Evolutionary conservation across 495 filamentous ascomycete species (phyloP).

Genomic region (Lasiosphaeris hirsuta): DNA sequence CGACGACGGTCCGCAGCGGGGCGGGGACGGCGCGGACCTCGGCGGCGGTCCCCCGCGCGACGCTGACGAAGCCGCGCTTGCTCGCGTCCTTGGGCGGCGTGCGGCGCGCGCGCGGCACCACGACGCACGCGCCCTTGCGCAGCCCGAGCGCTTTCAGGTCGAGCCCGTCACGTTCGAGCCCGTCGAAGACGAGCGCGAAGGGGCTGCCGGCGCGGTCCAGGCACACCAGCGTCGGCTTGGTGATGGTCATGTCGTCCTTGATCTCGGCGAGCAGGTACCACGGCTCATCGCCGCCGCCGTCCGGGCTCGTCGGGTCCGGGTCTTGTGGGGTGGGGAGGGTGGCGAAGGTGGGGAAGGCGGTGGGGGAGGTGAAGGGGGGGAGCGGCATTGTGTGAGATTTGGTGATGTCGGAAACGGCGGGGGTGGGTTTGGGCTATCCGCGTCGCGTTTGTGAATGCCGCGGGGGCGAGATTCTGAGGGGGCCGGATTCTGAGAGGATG

Average conservation of each 20-base stretch:
- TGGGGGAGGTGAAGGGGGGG: constrained; percentile 30
- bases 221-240: constrained; percentile 42
- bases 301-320: not conserved
- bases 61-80: constrained; percentile 34
- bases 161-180: constrained; percentile 15
- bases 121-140: constrained; percentile 30
- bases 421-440: not conserved
- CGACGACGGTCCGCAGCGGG: constrained; percentile 28
- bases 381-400: constrained; percentile 20
- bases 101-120: constrained; percentile 29
- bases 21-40: constrained; percentile 30
- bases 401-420: not conserved
- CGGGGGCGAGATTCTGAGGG: not conserved
- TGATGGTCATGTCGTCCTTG: constrained; percentile 48
- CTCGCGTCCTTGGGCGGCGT: constrained; percentile 30
- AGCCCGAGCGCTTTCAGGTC: constrained; percentile 27
- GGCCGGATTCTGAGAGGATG: not conserved
- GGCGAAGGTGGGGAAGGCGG: constrained; percentile 28
- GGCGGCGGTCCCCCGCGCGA: constrained; percentile 19
- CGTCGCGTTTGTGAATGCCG: too few species aligned
- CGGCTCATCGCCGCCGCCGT: not conserved
- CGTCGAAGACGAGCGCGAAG: constrained; percentile 41
- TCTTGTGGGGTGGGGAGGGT: not conserved
- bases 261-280: constrained; percentile 43
- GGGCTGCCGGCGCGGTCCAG: constrained; percentile 26